These are phyloP conservation scores for Colletotrichum gigasporum DNA, from an alignment of 2,329 filamentous ascomycete genomes.

Conservation along the genomic window DNA sequence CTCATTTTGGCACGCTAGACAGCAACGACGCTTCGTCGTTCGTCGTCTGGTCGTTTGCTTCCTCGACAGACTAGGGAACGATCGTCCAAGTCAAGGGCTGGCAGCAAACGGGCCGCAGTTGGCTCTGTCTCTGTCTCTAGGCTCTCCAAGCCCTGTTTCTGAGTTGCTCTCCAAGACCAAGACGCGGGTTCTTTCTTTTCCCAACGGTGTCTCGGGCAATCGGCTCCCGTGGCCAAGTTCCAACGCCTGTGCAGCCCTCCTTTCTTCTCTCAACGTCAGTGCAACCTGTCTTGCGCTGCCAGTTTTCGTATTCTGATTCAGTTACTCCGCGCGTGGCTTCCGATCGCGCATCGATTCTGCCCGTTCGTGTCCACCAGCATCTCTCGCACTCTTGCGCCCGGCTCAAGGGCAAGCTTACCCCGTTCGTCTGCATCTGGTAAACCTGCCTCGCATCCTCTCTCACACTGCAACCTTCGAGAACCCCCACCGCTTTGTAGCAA, in stretches of 20 bases:
- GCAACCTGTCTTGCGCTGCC: neutral
- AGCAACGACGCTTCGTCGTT: neutral
- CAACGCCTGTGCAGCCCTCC: conserved; percentile 1
- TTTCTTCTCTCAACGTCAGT: conserved; percentile 1
- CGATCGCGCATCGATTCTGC: neutral
- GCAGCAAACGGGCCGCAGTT: neutral
- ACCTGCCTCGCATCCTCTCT: neutral
- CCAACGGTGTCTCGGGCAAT: conserved; percentile 11
- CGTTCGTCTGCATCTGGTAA: neutral
- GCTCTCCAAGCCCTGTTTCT: too few relatives aligned
- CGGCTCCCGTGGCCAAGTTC: neutral
- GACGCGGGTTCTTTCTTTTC: neutral
- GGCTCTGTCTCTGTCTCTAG: neutral
- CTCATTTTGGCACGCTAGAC: too few relatives aligned
- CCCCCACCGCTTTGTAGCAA: conserved; percentile 1
- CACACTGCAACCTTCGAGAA: neutral
- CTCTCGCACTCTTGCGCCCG: neutral
- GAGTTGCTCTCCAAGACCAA: neutral
- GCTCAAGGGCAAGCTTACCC: neutral
- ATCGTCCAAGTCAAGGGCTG: neutral
- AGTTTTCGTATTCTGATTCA: conserved; percentile 9
- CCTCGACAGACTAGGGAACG: neutral
- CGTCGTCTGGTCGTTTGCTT: neutral
- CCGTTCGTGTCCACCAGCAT: neutral
- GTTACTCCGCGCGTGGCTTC: neutral